Evolutionary conservation across 441 rosid species (phyloP).

Genomic region (Croton setiger): DNA sequence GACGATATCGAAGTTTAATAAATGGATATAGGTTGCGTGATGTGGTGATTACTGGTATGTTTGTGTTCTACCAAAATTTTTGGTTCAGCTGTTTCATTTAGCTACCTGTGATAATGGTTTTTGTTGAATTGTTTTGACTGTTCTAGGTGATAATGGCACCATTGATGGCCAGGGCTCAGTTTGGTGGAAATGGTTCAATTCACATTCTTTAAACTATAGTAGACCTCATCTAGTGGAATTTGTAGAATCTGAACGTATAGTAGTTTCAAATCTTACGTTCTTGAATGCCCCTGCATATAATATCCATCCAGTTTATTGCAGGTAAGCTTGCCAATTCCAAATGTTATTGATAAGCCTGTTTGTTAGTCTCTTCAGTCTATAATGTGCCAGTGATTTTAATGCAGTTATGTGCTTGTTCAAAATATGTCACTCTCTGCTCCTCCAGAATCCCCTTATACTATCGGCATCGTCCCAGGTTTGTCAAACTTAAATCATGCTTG

Average conservation of each 20-base stretch:
- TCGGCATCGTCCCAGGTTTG: constrained; percentile 85
- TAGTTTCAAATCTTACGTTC: constrained; percentile 76
- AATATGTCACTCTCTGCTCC: constrained; percentile 59
- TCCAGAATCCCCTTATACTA: constrained; percentile 56
- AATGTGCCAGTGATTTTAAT: constrained; percentile 9
- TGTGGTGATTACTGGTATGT: constrained; percentile 78
- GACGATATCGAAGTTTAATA: constrained; percentile 71
- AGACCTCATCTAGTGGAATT: constrained; percentile 90
- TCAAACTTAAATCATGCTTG: background rate
- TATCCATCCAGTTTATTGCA: constrained; percentile 91
- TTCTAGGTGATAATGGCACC: constrained; percentile 81
- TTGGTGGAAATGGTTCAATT: constrained; percentile 83
- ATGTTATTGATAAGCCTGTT: background rate
- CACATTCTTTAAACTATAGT: constrained; percentile 64
- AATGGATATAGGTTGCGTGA: constrained; percentile 68
- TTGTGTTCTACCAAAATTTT: background rate
- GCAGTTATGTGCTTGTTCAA: constrained; percentile 62
- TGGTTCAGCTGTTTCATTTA: no score
- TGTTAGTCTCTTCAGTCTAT: background rate
- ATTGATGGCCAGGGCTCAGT: constrained; percentile 85
- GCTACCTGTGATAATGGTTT: no score
- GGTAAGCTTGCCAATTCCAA: constrained; percentile 29
- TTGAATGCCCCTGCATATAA: constrained; percentile 76
- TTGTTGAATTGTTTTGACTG: background rate
- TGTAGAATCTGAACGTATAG: constrained; percentile 45